Evolutionary conservation across 2,329 filamentous ascomycete genomes (phyloP).

Genomic region (Phialophora verrucosa): DNA sequence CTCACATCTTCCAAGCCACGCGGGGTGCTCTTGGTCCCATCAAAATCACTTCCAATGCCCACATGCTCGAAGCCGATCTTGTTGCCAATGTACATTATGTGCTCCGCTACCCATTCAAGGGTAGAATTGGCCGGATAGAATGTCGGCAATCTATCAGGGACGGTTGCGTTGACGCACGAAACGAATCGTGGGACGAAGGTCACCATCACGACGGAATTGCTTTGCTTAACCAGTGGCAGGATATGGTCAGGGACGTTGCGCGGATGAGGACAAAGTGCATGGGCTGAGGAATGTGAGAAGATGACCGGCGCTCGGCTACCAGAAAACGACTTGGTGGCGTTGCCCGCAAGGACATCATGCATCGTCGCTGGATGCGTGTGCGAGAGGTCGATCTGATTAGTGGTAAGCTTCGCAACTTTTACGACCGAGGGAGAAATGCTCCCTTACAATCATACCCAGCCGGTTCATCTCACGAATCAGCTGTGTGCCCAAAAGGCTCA

Average conservation of each 20-base stretch:
- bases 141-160: conserved; percentile 65
- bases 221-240: conserved; percentile 73
- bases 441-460: conserved; percentile 74
- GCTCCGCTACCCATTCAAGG: conserved; percentile 75
- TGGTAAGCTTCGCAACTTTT: neutral
- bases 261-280: conserved; percentile 81
- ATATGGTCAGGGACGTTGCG: conserved; percentile 88
- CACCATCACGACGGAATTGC: conserved; percentile 82
- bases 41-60: conserved; percentile 86
- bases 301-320: conserved; percentile 72
- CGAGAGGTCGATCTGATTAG: conserved; percentile 70
- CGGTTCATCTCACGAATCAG: conserved; percentile 90
- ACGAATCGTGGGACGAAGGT: conserved; percentile 86
- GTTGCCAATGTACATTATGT: conserved; percentile 81
- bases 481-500: conserved; percentile 70
- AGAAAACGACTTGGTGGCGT: conserved; percentile 24
- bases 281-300: conserved; percentile 84
- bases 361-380: conserved; percentile 82
- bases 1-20: conserved; percentile 81
- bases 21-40: conserved; percentile 67
- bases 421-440: neutral
- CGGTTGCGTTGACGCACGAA: conserved; percentile 65
- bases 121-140: conserved; percentile 71
- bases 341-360: conserved; percentile 71
- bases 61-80: conserved; percentile 86